Evolutionary conservation across 257 asterid genomes (phyloP).

Genomic region (Rehmannia glutinosa): DNA sequence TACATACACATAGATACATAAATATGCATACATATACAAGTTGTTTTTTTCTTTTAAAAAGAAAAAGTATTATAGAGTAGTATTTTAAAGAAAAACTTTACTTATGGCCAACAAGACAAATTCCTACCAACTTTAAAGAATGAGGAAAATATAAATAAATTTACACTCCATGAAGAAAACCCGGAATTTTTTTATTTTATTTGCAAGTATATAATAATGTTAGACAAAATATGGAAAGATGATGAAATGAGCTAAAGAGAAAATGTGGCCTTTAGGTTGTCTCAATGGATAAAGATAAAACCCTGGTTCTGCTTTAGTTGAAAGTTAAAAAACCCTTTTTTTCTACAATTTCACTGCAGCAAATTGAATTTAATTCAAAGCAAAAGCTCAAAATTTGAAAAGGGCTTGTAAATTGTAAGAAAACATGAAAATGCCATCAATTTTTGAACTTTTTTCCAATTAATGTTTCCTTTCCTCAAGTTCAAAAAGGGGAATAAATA

Average conservation of each 20-base stretch:
- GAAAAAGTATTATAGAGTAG: not conserved
- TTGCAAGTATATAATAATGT: no score
- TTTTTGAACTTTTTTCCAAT: not conserved
- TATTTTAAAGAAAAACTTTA: constrained; percentile 7
- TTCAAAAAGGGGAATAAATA: not conserved
- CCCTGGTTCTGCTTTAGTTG: no score
- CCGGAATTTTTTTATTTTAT: no score
- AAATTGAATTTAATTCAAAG: not conserved
- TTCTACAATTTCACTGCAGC: no score
- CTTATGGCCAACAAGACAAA: constrained; percentile 23
- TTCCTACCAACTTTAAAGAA: constrained; percentile 35
- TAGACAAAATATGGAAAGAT: no score
- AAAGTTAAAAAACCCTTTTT: not conserved
- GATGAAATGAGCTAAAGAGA: not conserved
- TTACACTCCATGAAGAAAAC: constrained; percentile 5
- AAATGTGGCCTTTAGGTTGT: constrained; percentile 2
- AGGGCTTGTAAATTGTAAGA: no score
- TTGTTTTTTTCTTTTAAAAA: no score
- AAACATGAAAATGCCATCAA: not conserved
- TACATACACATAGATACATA: not conserved
- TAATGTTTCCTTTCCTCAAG: not conserved
- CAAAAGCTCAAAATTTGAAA: constrained; percentile 9
- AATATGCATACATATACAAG: not conserved
- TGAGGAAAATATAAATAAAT: constrained; percentile 4
- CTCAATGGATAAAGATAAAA: not conserved